phyloP scores from a whole-genome alignment of 2,329 filamentous ascomycete genomes.

The Periconia sp. region DNA sequence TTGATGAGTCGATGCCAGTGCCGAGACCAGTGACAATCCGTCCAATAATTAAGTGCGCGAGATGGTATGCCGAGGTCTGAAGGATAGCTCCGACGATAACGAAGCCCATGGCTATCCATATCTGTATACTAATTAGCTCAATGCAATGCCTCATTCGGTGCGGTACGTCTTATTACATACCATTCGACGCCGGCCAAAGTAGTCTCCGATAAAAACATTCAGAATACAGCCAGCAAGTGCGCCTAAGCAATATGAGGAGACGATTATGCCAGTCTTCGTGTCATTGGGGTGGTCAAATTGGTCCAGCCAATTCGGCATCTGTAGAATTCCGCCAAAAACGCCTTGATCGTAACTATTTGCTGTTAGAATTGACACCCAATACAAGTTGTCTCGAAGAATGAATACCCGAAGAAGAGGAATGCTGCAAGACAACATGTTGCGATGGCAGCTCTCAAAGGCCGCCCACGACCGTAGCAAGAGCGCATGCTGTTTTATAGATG shows the following conservation, averaged over 20 bases:
- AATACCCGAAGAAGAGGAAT: conserved; percentile 44
- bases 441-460: conserved; percentile 15
- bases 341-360: no score
- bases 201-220: conserved; percentile 17
- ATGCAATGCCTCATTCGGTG: no score
- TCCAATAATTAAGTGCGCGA: conserved; percentile 16
- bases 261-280: conserved; percentile 50
- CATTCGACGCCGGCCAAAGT: conserved; percentile 10
- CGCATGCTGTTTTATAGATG: no score
- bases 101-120: conserved; percentile 16
- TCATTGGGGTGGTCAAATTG: conserved; percentile 48
- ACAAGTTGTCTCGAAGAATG: no score
- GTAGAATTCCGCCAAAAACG: conserved; percentile 56
- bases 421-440: conserved; percentile 18
- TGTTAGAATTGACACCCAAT: no score
- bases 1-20: conserved; percentile 36
- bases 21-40: conserved; percentile 17
- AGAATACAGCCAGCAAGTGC: conserved; percentile 46
- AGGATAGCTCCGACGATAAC: conserved; percentile 12
- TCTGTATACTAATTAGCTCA: no score
- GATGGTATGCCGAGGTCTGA: conserved; percentile 9
- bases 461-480: conserved; percentile 14
- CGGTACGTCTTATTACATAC: no score
- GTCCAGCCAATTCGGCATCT: conserved; percentile 52
- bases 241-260: conserved; percentile 53